Evolutionary conservation across 2,329 filamentous ascomycete genomes (phyloP).

Genomic region (Zasmidium angulare): DNA sequence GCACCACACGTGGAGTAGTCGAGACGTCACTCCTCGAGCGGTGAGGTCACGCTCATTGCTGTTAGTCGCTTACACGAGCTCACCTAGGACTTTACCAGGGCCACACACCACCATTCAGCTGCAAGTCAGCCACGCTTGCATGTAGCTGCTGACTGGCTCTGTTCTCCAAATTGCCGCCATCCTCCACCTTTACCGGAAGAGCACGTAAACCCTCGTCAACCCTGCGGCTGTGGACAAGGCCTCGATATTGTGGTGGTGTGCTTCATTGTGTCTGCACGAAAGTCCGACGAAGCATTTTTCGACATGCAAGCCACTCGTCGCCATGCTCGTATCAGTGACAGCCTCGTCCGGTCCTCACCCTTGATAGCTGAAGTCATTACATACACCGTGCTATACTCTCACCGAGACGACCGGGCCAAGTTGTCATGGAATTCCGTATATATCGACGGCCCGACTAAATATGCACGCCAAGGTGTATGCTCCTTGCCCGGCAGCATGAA

Average conservation of each 20-base stretch:
- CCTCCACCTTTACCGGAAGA: not conserved
- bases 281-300: not conserved
- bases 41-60: not conserved
- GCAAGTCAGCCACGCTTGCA: not conserved
- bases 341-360: not conserved
- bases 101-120: not conserved
- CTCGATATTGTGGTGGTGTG: not conserved
- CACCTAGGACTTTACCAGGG: too few relatives aligned
- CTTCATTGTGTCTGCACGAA: not conserved
- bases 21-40: too few relatives aligned
- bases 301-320: not conserved
- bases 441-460: not conserved
- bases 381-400: too few relatives aligned
- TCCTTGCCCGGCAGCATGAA: not conserved
- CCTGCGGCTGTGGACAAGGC: not conserved
- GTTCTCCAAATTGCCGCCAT: not conserved
- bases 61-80: not conserved
- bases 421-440: not conserved
- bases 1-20: too few relatives aligned
- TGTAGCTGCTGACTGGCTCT: not conserved
- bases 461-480: not conserved
- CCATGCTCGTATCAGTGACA: not conserved
- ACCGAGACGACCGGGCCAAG: not conserved
- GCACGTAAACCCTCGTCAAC: not conserved
- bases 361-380: not conserved